phyloP scores from a whole-genome alignment of 495 filamentous ascomycete genomes.

The Aspergillus bridgeri region DNA sequence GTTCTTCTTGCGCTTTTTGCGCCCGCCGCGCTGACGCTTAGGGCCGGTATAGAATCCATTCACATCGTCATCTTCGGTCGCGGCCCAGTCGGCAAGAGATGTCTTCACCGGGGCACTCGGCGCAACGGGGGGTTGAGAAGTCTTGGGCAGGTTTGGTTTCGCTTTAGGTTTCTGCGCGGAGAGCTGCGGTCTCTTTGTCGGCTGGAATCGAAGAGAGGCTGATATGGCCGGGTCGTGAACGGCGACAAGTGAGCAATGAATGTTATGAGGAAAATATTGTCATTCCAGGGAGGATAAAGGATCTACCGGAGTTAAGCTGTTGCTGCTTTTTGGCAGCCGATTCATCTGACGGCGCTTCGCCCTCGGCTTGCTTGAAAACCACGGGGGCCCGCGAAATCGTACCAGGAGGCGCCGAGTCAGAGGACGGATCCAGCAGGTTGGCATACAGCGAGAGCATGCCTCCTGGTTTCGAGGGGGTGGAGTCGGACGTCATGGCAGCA shows the following conservation, averaged over 20 bases:
- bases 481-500: slow-evolving; percentile 34
- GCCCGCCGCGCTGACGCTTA: slow-evolving; percentile 73
- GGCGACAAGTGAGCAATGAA: slow-evolving; percentile 48
- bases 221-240: slow-evolving; percentile 18
- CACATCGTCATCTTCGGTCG: slow-evolving; percentile 71
- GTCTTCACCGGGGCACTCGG: slow-evolving; percentile 47
- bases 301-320: slow-evolving; percentile 69
- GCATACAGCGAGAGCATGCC: slow-evolving; percentile 59
- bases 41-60: slow-evolving; percentile 59
- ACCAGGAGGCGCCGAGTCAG: slow-evolving; percentile 47
- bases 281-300: slow-evolving; percentile 26
- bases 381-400: slow-evolving; percentile 77
- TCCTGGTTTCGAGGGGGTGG: slow-evolving; percentile 30
- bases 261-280: slow-evolving; percentile 21
- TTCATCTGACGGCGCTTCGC: slow-evolving; percentile 49
- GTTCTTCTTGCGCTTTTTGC: slow-evolving; percentile 84
- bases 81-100: slow-evolving; percentile 82
- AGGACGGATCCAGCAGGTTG: slow-evolving; percentile 55
- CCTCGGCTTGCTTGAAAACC: slow-evolving; percentile 61
- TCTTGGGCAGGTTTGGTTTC: slow-evolving; percentile 46
- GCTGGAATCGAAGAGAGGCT: slow-evolving; percentile 85
- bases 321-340: slow-evolving; percentile 64
- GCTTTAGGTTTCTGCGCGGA: slow-evolving; percentile 67
- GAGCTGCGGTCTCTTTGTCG: slow-evolving; percentile 72
- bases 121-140: slow-evolving; percentile 23